A percentile compares a stretch with the other conserved stretches of the same genome.
Conservation (phyloP, 176 grass and related monocot genomes). For the Phoenix roebelenii region DNA sequence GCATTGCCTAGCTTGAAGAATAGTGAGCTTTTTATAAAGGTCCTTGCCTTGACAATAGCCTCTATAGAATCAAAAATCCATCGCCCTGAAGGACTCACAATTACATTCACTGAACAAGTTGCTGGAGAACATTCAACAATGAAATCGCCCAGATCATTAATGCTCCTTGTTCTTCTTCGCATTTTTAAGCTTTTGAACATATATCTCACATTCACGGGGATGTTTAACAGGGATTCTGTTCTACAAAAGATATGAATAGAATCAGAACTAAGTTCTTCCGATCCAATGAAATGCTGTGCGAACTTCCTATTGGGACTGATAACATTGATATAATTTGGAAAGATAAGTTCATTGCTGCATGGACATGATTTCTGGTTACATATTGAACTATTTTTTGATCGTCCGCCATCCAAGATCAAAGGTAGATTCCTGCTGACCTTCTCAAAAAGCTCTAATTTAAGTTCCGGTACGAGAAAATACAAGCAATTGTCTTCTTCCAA, state of each 20-base stretch:
- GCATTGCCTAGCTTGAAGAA: constrained; percentile 19
- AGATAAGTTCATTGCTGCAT: constrained; percentile 9
- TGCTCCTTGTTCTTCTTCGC: constrained; percentile 45
- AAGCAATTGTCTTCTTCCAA: constrained; percentile 11
- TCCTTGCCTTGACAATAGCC: constrained; percentile 34
- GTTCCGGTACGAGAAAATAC: constrained; percentile 7
- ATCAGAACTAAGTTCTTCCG: constrained; percentile 4
- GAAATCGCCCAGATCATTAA: constrained; percentile 50
- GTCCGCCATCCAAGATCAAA: constrained; percentile 27
- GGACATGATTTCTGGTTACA: constrained; percentile 21
- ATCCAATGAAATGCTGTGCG: background rate
- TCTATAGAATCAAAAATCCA: constrained; percentile 56
- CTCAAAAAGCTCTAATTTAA: constrained; percentile 9
- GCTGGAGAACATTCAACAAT: constrained; percentile 21
- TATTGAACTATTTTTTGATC: constrained; percentile 22
- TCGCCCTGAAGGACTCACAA: constrained; percentile 36
- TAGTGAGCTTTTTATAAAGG: constrained; percentile 20
- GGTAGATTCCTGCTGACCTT: constrained; percentile 21
- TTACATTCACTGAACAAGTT: background rate
- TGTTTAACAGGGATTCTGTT: background rate
- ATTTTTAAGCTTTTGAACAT: constrained; percentile 54
- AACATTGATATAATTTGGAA: background rate
- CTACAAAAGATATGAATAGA: constrained; percentile 6
- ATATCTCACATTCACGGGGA: constrained; percentile 45
- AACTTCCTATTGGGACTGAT: constrained; percentile 15